Evolutionary conservation across 2,329 filamentous ascomycete genomes (phyloP).

Genomic region (Lasiodiplodia hormozganensis): DNA sequence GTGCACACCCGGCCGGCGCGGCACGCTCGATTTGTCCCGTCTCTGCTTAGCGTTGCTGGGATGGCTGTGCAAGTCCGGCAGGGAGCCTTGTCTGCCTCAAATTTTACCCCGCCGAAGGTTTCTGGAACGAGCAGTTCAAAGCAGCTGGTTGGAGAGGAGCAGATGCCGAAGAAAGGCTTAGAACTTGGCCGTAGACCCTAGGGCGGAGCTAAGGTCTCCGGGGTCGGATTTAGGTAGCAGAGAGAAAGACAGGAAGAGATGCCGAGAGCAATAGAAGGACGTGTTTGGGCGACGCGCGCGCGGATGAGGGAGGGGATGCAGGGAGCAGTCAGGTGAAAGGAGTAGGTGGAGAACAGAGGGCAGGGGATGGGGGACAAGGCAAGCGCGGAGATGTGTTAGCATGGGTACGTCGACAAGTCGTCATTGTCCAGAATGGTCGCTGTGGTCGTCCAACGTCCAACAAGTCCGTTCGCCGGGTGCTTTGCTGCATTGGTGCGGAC

Average conservation of each 20-base stretch:
- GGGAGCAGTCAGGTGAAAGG: background rate
- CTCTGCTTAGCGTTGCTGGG: constrained; percentile 5
- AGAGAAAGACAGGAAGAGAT: background rate
- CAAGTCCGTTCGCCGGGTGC: background rate
- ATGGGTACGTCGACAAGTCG: background rate
- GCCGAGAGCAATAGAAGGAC: background rate
- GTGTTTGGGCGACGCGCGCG: constrained; percentile 6
- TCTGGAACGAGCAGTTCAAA: background rate
- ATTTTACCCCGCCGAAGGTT: constrained; percentile 10
- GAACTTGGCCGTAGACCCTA: background rate
- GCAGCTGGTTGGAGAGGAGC: background rate
- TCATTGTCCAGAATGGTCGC: background rate
- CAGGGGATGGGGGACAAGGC: background rate
- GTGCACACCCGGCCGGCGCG: constrained; percentile 8
- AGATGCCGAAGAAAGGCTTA: background rate
- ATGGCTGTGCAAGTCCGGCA: background rate
- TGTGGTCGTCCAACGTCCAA: background rate
- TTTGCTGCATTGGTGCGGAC: background rate
- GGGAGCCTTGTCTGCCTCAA: background rate
- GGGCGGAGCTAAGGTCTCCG: constrained; percentile 8
- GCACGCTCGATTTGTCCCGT: background rate
- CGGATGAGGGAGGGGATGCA: background rate
- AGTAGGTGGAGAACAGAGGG: constrained; percentile 4
- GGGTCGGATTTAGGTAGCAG: background rate
- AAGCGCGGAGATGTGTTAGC: background rate